phyloP scores from a whole-genome alignment of 139 green algal genomes.

The Deuterostichococcus epilithicus region DNA sequence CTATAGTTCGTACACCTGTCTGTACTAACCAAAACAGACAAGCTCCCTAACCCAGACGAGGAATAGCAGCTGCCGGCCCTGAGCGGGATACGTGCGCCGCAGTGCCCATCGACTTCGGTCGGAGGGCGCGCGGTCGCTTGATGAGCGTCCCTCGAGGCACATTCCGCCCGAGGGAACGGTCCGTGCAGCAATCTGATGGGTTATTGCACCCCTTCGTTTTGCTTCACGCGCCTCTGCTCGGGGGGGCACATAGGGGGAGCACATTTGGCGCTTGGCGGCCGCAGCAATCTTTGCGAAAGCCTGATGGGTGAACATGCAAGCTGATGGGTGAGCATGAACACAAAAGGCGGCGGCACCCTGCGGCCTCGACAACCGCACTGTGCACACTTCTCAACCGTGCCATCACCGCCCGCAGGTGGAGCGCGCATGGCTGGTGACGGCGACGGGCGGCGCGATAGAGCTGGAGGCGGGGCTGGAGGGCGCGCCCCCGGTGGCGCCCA shows the following conservation, averaged over 20 bases:
- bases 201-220: background rate
- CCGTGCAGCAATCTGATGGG: conserved; percentile 19
- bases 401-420: conserved; percentile 53
- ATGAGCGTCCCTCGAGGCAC: conserved; percentile 35
- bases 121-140: conserved; percentile 20
- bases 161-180: conserved; percentile 15
- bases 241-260: no score
- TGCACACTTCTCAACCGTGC: no score
- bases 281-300: no score
- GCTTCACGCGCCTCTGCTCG: no score
- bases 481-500: conserved; percentile 54
- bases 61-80: conserved; percentile 34
- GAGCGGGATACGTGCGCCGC: conserved; percentile 43
- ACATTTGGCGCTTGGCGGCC: no score
- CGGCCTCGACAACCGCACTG: no score
- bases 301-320: no score
- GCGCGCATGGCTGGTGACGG: conserved; percentile 65
- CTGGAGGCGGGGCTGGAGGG: conserved; percentile 42
- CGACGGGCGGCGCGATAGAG: conserved; percentile 47
- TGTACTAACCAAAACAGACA: conserved; percentile 65
- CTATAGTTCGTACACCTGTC: conserved; percentile 76
- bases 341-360: no score
- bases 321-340: no score
- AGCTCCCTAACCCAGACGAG: conserved; percentile 56
- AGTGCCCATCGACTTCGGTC: conserved; percentile 12